phyloP scores from a whole-genome alignment of 2,329 filamentous ascomycete genomes.

The Neonectria ditissima region DNA sequence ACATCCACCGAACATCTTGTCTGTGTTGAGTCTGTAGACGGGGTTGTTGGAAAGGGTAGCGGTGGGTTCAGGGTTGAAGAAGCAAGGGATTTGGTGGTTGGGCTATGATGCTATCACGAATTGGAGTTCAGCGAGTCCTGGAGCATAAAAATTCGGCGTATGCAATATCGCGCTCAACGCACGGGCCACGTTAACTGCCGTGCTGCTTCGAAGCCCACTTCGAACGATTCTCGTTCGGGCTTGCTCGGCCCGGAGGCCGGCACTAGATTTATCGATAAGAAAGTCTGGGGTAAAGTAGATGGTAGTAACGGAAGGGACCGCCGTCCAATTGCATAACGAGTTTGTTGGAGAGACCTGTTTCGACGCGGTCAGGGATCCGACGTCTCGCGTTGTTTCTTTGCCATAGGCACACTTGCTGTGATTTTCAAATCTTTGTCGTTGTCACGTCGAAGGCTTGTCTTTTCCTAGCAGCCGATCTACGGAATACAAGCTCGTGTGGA shows the following conservation, averaged over 20 bases:
- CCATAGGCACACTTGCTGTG: not conserved
- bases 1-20: slow-evolving; percentile 74
- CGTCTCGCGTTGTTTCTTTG: not conserved
- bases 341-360: not conserved
- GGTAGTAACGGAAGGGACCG: not conserved
- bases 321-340: not conserved
- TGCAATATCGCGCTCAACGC: slow-evolving; percentile 12
- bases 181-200: slow-evolving; percentile 29
- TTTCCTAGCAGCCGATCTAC: not conserved
- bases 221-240: not conserved
- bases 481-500: not conserved
- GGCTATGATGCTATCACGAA: slow-evolving; percentile 45
- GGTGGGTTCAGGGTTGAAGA: slow-evolving; percentile 8
- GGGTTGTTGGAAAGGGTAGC: not conserved
- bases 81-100: slow-evolving; percentile 21
- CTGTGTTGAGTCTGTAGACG: slow-evolving; percentile 6
- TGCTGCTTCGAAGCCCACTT: not conserved
- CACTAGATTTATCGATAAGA: slow-evolving; percentile 36
- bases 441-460: not conserved
- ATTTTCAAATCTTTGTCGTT: not conserved
- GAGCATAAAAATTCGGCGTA: slow-evolving; percentile 36
- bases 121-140: slow-evolving; percentile 21
- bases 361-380: not conserved
- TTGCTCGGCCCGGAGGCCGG: slow-evolving; percentile 1
- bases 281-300: not conserved